These are phyloP conservation scores for Vicia villosa DNA, from an alignment of 306 rosid genomes.

Conservation along the genomic window DNA sequence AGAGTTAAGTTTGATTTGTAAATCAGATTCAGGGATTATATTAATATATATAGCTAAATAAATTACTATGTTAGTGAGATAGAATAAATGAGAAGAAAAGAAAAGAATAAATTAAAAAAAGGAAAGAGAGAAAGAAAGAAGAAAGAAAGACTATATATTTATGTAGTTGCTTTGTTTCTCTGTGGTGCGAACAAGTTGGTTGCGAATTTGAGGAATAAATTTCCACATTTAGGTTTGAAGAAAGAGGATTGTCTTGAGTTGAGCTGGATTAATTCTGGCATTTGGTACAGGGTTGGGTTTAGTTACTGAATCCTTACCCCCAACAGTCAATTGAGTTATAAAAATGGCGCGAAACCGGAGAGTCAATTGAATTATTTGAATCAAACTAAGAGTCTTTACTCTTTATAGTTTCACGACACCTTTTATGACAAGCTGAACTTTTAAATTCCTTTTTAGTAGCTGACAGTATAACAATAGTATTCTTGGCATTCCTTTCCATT, in stretches of 20 bases:
- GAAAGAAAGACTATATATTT: too few species aligned
- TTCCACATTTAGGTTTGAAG: slow-evolving; percentile 57
- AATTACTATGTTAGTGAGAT: too few species aligned
- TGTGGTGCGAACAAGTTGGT: neutral
- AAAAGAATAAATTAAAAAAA: too few species aligned
- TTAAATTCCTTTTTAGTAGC: neutral
- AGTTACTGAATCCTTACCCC: too few species aligned
- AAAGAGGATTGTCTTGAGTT: slow-evolving; percentile 49
- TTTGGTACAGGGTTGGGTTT: too few species aligned
- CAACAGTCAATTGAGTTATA: neutral
- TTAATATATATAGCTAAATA: too few species aligned
- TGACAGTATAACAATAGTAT: neutral
- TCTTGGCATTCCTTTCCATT: slow-evolving; percentile 2
- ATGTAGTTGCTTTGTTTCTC: slow-evolving; percentile 37
- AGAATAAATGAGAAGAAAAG: too few species aligned
- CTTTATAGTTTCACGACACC: slow-evolving; percentile 57
- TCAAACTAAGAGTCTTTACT: slow-evolving; percentile 4
- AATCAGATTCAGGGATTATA: too few species aligned
- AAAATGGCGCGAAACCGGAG: neutral
- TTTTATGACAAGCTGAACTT: slow-evolving; percentile 44
- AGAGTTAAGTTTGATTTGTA: too few species aligned
- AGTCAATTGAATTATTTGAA: neutral
- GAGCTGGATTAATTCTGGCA: slow-evolving; percentile 52
- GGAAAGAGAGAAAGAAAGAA: too few species aligned
- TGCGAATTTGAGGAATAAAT: slow-evolving; percentile 47